phyloP scores from a whole-genome alignment of 2,329 filamentous ascomycete species.

The Coniella vitis region DNA sequence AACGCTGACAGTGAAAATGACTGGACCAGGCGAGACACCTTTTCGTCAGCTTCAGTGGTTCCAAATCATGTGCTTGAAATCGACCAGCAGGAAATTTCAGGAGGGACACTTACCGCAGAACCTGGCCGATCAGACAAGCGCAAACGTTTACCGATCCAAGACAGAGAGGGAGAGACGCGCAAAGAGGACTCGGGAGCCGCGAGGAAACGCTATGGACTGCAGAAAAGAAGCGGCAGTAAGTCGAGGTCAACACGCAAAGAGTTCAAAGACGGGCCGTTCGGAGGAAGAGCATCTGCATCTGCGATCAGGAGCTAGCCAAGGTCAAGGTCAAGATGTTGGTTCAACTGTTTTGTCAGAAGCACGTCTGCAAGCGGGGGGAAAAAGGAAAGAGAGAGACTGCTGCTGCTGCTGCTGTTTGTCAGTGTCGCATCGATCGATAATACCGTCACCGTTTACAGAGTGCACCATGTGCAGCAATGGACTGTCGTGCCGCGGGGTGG shows the following conservation, averaged over 20 bases:
- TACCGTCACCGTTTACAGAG: background rate
- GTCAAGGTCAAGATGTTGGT: too few relatives aligned
- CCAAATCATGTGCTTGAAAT: too few relatives aligned
- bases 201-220: background rate
- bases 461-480: background rate
- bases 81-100: too few relatives aligned
- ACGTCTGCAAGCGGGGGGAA: too few relatives aligned
- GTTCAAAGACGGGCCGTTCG: background rate
- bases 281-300: background rate
- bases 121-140: background rate
- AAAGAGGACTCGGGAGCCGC: background rate
- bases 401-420: too few relatives aligned
- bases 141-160: constrained; percentile 8
- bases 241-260: too few relatives aligned
- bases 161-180: background rate
- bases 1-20: constrained; percentile 4
- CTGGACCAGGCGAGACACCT: background rate
- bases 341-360: too few relatives aligned
- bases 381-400: too few relatives aligned
- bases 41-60: constrained; percentile 4
- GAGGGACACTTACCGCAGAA: constrained; percentile 4
- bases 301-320: too few relatives aligned
- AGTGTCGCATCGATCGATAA: too few relatives aligned
- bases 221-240: background rate
- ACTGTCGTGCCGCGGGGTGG: background rate